A percentile compares a stretch with the other conserved stretches of the same genome.
Conservation (phyloP, 2,329 filamentous ascomycete species). For the Arthrinium puccinioides region DNA sequence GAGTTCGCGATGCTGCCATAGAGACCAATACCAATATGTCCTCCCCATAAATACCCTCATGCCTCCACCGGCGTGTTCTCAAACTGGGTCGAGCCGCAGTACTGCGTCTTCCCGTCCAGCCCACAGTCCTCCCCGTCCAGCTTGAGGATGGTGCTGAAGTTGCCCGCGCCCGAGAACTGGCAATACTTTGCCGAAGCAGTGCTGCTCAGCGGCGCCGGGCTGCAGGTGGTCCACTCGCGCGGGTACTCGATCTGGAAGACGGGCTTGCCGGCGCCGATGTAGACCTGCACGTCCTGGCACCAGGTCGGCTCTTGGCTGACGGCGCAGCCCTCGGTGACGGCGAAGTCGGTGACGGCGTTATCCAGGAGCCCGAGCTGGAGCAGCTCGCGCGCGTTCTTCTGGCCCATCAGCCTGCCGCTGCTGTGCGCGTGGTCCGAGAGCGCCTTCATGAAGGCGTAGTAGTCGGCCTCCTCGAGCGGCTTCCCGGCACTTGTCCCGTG, state of each 20-base stretch:
- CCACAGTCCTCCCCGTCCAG: conserved; percentile 1
- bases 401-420: background rate
- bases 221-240: background rate
- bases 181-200: background rate
- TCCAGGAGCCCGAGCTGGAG: background rate
- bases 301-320: background rate
- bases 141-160: conserved; percentile 2
- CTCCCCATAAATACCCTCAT: no score
- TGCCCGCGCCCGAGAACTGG: background rate
- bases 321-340: conserved; percentile 1
- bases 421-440: background rate
- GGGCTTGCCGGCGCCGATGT: background rate
- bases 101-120: conserved; percentile 1
- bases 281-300: background rate
- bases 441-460: background rate
- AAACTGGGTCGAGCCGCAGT: background rate
- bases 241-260: conserved; percentile 6
- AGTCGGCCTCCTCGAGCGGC: background rate
- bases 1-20: no score
- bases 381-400: conserved; percentile 5
- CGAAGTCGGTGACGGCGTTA: conserved; percentile 1
- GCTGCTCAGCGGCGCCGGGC: background rate
- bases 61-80: background rate
- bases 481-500: background rate
- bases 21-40: no score